A percentile compares a stretch with the other conserved stretches of the same genome.
Conservation (phyloP, 345 rosid species). For the Lepidium africanum region DNA sequence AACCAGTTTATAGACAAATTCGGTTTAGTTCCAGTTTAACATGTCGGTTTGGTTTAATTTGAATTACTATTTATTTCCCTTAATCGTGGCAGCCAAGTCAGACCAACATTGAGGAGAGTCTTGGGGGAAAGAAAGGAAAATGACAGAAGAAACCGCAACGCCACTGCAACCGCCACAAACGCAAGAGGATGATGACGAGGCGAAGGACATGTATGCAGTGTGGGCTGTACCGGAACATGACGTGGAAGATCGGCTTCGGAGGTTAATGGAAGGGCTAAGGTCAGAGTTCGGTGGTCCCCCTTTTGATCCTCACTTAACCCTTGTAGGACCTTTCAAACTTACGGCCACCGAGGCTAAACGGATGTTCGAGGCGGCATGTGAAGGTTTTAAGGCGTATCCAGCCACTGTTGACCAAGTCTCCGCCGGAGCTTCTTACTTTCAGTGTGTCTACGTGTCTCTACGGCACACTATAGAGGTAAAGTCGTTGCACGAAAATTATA, state of each 20-base stretch:
- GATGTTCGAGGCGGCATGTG: slow-evolving; percentile 55
- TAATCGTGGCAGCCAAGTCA: neutral
- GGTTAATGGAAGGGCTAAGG: slow-evolving; percentile 53
- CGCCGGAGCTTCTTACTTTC: slow-evolving; percentile 52
- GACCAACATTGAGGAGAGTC: neutral
- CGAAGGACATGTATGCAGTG: slow-evolving; percentile 48
- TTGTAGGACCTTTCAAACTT: slow-evolving; percentile 53
- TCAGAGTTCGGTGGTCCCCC: slow-evolving; percentile 72
- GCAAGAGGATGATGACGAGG: neutral
- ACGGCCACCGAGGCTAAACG: slow-evolving; percentile 50
- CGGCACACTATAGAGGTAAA: slow-evolving; percentile 51
- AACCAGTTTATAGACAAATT: too few species aligned
- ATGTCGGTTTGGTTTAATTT: neutral
- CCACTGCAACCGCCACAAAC: slow-evolving; percentile 8
- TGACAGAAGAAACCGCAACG: slow-evolving; percentile 11
- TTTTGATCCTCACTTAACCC: slow-evolving; percentile 74
- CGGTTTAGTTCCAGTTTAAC: too few species aligned
- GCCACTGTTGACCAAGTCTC: slow-evolving; percentile 51
- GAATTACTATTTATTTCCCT: neutral
- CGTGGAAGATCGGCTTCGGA: slow-evolving; percentile 35
- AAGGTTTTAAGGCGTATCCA: slow-evolving; percentile 45
- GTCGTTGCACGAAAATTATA: neutral
- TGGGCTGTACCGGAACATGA: slow-evolving; percentile 76
- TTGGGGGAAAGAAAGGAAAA: neutral
- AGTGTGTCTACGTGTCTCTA: slow-evolving; percentile 59